phyloP scores from a whole-genome alignment of 257 asterid species.

The Solanum neorickii region DNA sequence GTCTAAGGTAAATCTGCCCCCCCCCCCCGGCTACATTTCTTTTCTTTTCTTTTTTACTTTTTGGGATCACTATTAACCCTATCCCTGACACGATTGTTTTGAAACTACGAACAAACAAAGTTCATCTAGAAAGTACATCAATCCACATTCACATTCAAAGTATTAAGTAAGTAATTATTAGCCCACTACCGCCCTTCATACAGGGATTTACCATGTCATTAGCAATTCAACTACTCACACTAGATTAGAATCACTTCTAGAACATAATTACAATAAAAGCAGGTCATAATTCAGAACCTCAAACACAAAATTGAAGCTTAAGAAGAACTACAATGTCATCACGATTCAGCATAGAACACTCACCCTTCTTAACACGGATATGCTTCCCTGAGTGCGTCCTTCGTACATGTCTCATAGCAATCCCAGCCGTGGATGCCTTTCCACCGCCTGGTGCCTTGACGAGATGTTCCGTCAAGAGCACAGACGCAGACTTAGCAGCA shows the following conservation, averaged over 20 bases:
- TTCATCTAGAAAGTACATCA: not conserved
- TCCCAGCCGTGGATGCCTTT: constrained; percentile 48
- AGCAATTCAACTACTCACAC: not conserved
- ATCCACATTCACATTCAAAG: not conserved
- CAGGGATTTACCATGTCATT: not conserved
- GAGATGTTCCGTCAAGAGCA: constrained; percentile 38
- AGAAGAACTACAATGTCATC: not conserved
- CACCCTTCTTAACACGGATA: constrained; percentile 81
- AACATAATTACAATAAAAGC: not conserved
- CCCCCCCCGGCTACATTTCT: not conserved
- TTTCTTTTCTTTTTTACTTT: not conserved
- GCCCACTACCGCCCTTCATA: not conserved
- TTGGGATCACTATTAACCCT: not conserved
- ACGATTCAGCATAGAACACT: not conserved
- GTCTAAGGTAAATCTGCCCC: not conserved
- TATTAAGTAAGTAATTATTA: not conserved
- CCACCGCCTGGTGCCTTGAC: constrained; percentile 67
- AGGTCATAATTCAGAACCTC: not conserved
- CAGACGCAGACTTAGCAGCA: constrained; percentile 9
- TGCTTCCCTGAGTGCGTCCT: constrained; percentile 73
- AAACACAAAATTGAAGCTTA: not conserved
- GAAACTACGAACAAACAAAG: not conserved
- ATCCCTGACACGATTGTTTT: not conserved
- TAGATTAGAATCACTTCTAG: not conserved
- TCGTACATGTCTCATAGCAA: constrained; percentile 60